Evolutionary conservation across 352 stramenopile genomes (phyloP), one percentile per base, ranked within the genome.

Genomic region (Globisporangium rhizosaccharum): DNA sequence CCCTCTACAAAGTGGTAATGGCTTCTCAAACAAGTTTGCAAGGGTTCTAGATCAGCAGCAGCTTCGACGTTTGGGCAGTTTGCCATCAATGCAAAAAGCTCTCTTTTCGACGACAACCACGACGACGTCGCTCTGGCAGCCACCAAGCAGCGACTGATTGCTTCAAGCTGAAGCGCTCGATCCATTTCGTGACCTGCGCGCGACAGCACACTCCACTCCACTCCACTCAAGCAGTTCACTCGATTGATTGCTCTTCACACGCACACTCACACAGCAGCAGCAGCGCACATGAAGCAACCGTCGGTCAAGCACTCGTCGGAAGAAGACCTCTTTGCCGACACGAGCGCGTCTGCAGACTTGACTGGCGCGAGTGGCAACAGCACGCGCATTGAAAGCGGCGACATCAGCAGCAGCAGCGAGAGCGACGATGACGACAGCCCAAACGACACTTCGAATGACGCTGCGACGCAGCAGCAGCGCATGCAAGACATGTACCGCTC

Each of bases 401-500:
- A 47, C 51, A 17, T 41, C n/a, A 23, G 18, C 42, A 33, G 7
- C 28, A 63, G 30, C 9, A 50, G 28, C 15, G 56, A 56, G 30
- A 45, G 41, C 41, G 49, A 53, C 30, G 18, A 17, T 14, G 57
- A 57, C 45, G 64, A 65, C 6, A 17, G 26, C 10, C 11, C 25
- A 26, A 36, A 18, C 17, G 45, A 53, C 42, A 61, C n/a, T 51
- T 61, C 23, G 59, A 64, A 62, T 20, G 64, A 41, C 25, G 23
- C 26, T n/a, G 36, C 12, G 11, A 18, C 51, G n/a, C 51, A 48
- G 20, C 55, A 72, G 59, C 70, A 67, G 64, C 65, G 65, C 49
- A 56, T 66, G 54, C 54, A 67, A 51, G 30, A 67, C 30, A 56
- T 67, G 63, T 56, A 67, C 39, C 59, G 53, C 41, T 18, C 68